Conservation (phyloP, 768 basidiomycete genomes). For the Leccinum variicolor region DNA sequence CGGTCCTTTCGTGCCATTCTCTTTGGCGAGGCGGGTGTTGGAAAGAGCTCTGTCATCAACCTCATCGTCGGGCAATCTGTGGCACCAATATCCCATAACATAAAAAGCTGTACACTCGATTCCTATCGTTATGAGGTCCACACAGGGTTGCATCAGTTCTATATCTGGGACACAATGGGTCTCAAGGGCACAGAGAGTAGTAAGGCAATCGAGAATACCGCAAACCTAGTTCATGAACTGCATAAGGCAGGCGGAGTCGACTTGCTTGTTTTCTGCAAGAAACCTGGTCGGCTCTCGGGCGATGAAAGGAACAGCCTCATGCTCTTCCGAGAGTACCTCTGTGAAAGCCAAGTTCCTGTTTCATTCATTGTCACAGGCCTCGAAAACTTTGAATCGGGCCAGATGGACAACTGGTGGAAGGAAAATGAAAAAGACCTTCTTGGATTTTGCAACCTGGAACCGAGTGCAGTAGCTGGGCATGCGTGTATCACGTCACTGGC, state of each 20-base stretch:
- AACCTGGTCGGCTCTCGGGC: constrained; percentile 27
- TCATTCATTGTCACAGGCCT: constrained; percentile 38
- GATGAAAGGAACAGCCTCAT: constrained; percentile 29
- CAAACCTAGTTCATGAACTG: constrained; percentile 28
- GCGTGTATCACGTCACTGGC: constrained; percentile 29
- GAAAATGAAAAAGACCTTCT: constrained; percentile 14
- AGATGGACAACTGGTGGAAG: constrained; percentile 34
- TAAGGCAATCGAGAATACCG: constrained; percentile 23
- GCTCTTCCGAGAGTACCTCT: constrained; percentile 38
- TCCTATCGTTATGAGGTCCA: constrained; percentile 20
- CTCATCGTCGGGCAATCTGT: constrained; percentile 27
- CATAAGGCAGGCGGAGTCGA: constrained; percentile 31
- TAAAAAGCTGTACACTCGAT: constrained; percentile 32
- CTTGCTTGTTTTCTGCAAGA: constrained; percentile 38
- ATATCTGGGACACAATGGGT: constrained; percentile 33
- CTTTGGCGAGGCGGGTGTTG: constrained; percentile 41
- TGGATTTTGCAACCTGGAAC: constrained; percentile 1
- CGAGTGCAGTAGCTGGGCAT: constrained; percentile 18
- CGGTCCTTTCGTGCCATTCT: constrained; percentile 31
- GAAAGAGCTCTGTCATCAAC: constrained; percentile 42
- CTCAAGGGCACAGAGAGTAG: constrained; percentile 13
- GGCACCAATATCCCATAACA: constrained; percentile 16
- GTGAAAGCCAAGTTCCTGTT: constrained; percentile 34
- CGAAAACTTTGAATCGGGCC: constrained; percentile 15
- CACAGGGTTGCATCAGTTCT: constrained; percentile 18